Evolutionary conservation across 2,329 filamentous ascomycete species (phyloP).

Genomic region (Phaeosphaeria sp.): DNA sequence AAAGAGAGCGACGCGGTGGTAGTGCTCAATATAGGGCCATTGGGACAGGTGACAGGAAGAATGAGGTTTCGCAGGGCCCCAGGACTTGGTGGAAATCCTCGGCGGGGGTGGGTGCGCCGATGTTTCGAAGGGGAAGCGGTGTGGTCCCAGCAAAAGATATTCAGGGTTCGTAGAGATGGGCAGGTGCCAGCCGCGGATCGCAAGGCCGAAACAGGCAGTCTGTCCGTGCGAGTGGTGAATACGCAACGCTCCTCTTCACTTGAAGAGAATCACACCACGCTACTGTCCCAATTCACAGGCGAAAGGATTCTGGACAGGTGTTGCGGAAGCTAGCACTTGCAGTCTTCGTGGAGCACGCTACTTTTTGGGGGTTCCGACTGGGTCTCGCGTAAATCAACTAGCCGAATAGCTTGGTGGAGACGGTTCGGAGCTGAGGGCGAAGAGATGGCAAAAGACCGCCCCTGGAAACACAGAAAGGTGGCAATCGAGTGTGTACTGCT

Average conservation of each 20-base stretch:
- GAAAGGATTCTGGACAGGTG: constrained; percentile 25
- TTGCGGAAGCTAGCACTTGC: constrained; percentile 29
- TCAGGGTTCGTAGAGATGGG: constrained; percentile 35
- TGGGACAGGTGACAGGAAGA: constrained; percentile 22
- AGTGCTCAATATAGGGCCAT: constrained; percentile 31
- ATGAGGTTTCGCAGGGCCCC: constrained; percentile 14
- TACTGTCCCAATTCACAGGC: neutral
- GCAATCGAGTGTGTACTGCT: constrained; percentile 4
- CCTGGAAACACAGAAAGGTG: constrained; percentile 16
- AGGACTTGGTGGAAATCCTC: constrained; percentile 12
- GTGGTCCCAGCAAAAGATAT: constrained; percentile 29
- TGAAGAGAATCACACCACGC: neutral
- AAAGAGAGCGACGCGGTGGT: constrained; percentile 20
- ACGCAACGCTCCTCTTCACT: constrained; percentile 1
- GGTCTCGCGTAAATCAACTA: constrained; percentile 27
- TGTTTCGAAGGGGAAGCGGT: constrained; percentile 39
- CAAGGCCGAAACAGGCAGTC: constrained; percentile 10
- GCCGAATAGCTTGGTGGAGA: constrained; percentile 19
- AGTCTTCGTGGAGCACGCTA: constrained; percentile 28
- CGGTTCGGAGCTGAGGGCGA: constrained; percentile 6
- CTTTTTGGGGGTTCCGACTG: constrained; percentile 19
- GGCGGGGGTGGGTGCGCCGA: constrained; percentile 28
- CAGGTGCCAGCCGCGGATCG: constrained; percentile 38
- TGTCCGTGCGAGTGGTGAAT: constrained; percentile 1
- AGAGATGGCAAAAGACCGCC: neutral